Evolutionary conservation across 2,329 filamentous ascomycete species (phyloP).

Genomic region (Calonectria pseudoturangicola): DNA sequence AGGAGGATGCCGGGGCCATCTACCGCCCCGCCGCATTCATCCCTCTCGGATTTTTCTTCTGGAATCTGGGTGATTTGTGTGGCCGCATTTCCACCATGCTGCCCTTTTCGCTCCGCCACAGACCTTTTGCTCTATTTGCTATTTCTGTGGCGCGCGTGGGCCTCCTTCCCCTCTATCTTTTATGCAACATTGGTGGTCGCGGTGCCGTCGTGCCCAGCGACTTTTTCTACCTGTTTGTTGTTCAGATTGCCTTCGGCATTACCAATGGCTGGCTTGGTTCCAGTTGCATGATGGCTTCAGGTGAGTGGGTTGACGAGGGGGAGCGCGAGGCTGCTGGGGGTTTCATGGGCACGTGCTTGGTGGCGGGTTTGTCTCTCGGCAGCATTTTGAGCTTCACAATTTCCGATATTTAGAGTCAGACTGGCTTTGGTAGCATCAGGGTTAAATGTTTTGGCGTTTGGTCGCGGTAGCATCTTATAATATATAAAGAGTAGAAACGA

Average conservation of each 20-base stretch:
- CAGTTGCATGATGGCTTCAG: constrained; percentile 93
- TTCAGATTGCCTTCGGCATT: constrained; percentile 89
- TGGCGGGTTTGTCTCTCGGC: constrained; percentile 87
- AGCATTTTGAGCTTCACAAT: constrained; percentile 91
- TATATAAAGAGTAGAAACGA: constrained; percentile 12
- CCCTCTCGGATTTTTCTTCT: constrained; percentile 91
- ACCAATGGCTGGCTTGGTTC: constrained; percentile 92
- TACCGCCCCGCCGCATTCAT: constrained; percentile 88
- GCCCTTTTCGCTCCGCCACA: constrained; percentile 74
- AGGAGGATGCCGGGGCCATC: constrained; percentile 68
- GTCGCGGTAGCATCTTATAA: constrained; percentile 15
- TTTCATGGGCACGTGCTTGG: constrained; percentile 95
- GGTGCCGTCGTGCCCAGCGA: constrained; percentile 87
- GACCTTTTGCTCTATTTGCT: constrained; percentile 80
- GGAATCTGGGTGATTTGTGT: constrained; percentile 91
- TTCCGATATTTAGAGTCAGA: constrained; percentile 66
- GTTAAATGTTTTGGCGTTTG: constrained; percentile 30
- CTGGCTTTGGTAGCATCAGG: constrained; percentile 36
- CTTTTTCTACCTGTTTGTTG: constrained; percentile 88
- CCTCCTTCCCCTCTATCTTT: constrained; percentile 89
- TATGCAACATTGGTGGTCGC: constrained; percentile 89
- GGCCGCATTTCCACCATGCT: constrained; percentile 82
- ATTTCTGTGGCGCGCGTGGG: constrained; percentile 78
- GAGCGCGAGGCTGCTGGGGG: constrained; percentile 93
- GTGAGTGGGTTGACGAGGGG: constrained; percentile 85